Evolutionary conservation across 225 moss, liverwort and hornwort genomes (phyloP).

Genomic region (Asterella californica): DNA sequence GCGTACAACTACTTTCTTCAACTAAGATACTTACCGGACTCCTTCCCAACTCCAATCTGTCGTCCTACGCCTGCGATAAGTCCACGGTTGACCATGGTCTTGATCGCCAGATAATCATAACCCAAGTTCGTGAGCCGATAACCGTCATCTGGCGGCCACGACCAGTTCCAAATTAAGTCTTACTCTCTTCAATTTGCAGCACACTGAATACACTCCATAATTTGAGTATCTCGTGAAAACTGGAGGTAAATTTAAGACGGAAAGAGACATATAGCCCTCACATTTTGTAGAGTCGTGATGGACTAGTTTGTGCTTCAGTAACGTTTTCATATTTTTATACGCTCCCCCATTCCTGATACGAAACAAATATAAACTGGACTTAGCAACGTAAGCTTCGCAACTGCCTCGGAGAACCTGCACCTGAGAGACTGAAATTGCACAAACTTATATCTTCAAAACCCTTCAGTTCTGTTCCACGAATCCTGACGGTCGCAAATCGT

Average conservation of each 20-base stretch:
- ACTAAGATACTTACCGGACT: conserved; percentile 60
- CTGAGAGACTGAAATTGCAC: background rate
- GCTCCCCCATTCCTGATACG: conserved; percentile 85
- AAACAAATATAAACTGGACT: background rate
- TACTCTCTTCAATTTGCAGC: background rate
- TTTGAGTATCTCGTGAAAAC: no score
- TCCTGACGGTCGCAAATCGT: no score
- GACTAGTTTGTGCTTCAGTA: conserved; percentile 84
- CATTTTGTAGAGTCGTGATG: conserved; percentile 98
- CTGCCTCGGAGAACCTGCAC: background rate
- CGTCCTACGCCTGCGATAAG: conserved; percentile 88
- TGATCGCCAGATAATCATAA: conserved; percentile 91
- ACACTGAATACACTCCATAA: background rate
- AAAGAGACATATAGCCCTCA: conserved; percentile 25
- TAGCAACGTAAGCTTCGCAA: no score
- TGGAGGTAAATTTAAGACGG: background rate
- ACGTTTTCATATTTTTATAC: conserved; percentile 93
- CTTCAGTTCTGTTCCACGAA: no score
- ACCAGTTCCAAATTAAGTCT: background rate
- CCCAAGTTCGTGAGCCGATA: conserved; percentile 89
- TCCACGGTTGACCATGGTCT: conserved; percentile 95
- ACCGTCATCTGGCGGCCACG: conserved; percentile 72
- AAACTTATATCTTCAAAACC: no score
- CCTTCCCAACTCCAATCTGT: conserved; percentile 98
- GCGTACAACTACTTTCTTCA: background rate